Base-by-base conservation (phyloP, 2,329 filamentous ascomycete genomes). In the Aureobasidium sp. region DNA sequence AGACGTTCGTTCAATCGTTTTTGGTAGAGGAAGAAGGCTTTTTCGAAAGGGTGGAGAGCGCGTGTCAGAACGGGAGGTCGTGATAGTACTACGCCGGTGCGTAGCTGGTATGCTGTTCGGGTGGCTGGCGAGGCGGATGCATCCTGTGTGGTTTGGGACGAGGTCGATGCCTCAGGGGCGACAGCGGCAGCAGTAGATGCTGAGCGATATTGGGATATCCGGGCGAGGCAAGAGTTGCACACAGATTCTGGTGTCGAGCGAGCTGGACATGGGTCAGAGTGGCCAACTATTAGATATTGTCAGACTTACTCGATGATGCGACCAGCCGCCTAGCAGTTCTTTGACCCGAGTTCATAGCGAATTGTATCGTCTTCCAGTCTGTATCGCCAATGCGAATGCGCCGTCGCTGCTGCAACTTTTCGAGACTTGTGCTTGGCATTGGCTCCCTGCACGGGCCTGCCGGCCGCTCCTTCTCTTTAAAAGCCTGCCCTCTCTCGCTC, bases 1-100 rank as follows among this genome's bases (percentile, higher is more conserved):
- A 96, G 82, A 47, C 94, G 89, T 81, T 99, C 94, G 76, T 97
- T 96, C 64, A 99, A 83, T 15, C 94, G 91, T 70, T 93, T 93
- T 79, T 99, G 94, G 79, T 99, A 99, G 74, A 99, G 91, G 81
- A 88, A 96, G 78, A 88, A 97, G 66, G 93, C 83, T 72, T 91
- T 89, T 76, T 99, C 94, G 76, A 99, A 97, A 14, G 90, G 82
- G 37, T 89, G 89, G 60, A 93, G 86, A 64, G 88, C 82, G 67
- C 89, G 88, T 29, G 94, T 97, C 70, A 99, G 82, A 63, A 95
- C 80, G 7, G 94, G 94, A 52, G 94, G 85, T 31, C 94, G 90
- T 49, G 91, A 94, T 66, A 99, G 85, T 68, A 97, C 85, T 64
- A 97, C 82, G 66, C 90, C 89, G 63, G 86, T 82, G 55, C 76